phyloP scores from a whole-genome alignment of 2,329 filamentous ascomycete species.

The Neofusicoccum kwambonambiense region DNA sequence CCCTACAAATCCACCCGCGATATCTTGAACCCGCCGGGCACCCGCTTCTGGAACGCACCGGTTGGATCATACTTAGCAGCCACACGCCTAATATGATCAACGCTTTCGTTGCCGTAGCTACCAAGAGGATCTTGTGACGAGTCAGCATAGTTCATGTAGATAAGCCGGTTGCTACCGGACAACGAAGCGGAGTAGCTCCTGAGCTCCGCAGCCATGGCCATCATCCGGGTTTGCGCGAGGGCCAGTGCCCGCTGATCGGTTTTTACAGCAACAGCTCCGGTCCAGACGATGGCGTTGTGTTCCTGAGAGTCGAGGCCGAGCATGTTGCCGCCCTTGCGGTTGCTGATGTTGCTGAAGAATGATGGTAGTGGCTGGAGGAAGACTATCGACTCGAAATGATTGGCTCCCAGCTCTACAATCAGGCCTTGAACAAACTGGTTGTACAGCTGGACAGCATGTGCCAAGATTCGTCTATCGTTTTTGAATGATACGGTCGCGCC shows the following conservation, averaged over 20 bases:
- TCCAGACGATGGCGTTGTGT: conserved; percentile 7
- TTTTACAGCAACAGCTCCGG: neutral
- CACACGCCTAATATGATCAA: neutral
- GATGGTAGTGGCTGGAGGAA: conserved; percentile 21
- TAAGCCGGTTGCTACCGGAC: neutral
- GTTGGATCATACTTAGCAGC: conserved; percentile 19
- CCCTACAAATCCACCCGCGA: neutral
- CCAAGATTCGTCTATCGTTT: conserved; percentile 36
- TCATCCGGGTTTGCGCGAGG: neutral
- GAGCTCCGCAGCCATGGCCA: neutral
- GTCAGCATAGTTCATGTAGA: conserved; percentile 11
- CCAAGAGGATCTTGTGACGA: conserved; percentile 21
- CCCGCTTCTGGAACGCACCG: conserved; percentile 26
- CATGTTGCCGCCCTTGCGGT: conserved; percentile 21
- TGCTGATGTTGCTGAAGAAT: conserved; percentile 11
- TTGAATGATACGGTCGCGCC: conserved; percentile 27
- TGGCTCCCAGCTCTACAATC: conserved; percentile 29
- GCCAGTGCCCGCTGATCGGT: neutral
- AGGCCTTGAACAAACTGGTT: conserved; percentile 27
- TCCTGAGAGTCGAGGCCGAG: conserved; percentile 23
- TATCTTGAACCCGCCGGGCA: conserved; percentile 31
- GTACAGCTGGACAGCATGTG: conserved; percentile 42
- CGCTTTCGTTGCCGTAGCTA: conserved; percentile 21
- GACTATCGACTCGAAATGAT: conserved; percentile 21
- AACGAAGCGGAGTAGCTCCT: neutral